Base-by-base conservation (phyloP, 441 rosid genomes). In the Gossypium gossypioides region DNA sequence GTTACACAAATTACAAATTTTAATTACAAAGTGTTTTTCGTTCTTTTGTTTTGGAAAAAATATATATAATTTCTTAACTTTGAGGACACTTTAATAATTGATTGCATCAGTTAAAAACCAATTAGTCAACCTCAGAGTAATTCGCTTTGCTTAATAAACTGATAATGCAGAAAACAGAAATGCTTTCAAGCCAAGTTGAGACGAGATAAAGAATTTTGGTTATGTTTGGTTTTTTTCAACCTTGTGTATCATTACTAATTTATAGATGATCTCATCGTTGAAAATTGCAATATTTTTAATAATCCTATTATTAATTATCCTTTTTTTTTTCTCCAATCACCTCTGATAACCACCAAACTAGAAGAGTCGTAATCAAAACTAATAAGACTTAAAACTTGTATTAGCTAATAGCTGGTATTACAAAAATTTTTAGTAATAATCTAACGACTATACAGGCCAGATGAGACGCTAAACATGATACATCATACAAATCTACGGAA, bases 371-470 rank as follows among this genome's bases (percentile, higher is more conserved):
- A 29, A 58, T 4, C 63, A 58, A 6, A 5, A 57, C 21, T 37
- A 0, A 12, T 18, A 0, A 12, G 13, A 3, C 57, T n/a, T 24
- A 15, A 5, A 32, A 16, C 18, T 68, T 32, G 29, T 32, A 54
- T 16, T 16, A 25, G 2, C 59, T 29, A 68, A 52, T 52, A 16
- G 48, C 59, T 69, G 58, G 10, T 18, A 37, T 55, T 52, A 55
- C 51, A 57, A 18, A 68, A 34, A 18, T 0, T 2, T 21, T 54
- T 32, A 54, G 12, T 55, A 55, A 55, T 37, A 21, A 32, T 34
- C 58, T 42, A 55, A 73, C 22, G 37, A 19, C 71, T 78, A 58
- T 74, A 81, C 81, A 74, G 12, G 70, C 46, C 52, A 34, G 12
- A 13, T 2, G 19, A 46, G 69, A 10, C 21, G 25, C 21, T 61